Conservation (phyloP, 2,329 filamentous ascomycete genomes). For the Fusarium hainanense region DNA sequence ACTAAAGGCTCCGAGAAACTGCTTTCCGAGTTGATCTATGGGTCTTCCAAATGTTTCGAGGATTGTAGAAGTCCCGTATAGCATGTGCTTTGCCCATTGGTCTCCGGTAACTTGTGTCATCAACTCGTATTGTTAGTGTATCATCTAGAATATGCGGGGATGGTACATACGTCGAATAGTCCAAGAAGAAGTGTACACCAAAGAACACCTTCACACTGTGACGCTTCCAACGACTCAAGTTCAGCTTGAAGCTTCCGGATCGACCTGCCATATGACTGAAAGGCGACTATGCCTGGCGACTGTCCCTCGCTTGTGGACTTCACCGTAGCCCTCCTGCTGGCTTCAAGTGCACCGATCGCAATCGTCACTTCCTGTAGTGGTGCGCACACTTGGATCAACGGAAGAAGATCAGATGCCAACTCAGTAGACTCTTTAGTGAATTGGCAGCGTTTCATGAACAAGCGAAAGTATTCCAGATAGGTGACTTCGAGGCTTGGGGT, state of each 20-base stretch:
- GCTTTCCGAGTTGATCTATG: slow-evolving; percentile 1
- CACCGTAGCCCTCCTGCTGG: slow-evolving; percentile 27
- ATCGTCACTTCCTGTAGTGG: slow-evolving; percentile 31
- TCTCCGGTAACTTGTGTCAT: slow-evolving; percentile 43
- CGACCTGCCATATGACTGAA: slow-evolving; percentile 36
- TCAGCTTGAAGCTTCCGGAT: slow-evolving; percentile 24
- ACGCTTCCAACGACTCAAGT: background rate
- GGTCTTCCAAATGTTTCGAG: slow-evolving; percentile 20
- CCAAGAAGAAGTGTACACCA: slow-evolving; percentile 46
- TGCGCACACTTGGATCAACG: slow-evolving; percentile 27
- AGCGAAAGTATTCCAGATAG: slow-evolving; percentile 33
- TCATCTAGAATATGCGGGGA: rapidly evolving
- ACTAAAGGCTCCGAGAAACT: slow-evolving; percentile 37
- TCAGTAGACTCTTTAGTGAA: slow-evolving; percentile 31
- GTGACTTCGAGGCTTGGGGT: background rate
- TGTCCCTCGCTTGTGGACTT: background rate
- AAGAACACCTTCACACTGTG: slow-evolving; percentile 22
- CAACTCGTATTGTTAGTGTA: slow-evolving; percentile 30
- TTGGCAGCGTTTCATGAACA: slow-evolving; percentile 33
- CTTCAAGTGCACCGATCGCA: slow-evolving; percentile 46
- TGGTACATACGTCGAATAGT: slow-evolving; percentile 42
- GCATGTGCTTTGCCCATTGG: slow-evolving; percentile 46
- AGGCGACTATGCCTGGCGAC: slow-evolving; percentile 14
- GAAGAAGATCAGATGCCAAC: slow-evolving; percentile 18
- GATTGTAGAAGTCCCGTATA: slow-evolving; percentile 42